Evolutionary conservation across 2,329 filamentous ascomycete genomes (phyloP), one percentile per base, ranked within the genome.

Genomic region (Aureobasidium sp.): DNA sequence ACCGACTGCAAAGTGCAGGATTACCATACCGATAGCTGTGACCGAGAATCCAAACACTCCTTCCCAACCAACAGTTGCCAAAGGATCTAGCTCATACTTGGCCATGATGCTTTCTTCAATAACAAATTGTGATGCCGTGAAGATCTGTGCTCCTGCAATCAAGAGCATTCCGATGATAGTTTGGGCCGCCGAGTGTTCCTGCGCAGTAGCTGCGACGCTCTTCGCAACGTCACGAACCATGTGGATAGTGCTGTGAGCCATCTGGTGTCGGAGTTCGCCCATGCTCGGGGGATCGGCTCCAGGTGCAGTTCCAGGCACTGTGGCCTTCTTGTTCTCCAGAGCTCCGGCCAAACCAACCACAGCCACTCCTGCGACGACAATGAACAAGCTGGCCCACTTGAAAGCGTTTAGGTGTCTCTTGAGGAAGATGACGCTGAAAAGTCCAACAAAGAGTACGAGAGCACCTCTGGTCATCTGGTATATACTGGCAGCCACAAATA

Each of bases 391-490:
- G 62, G 90, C 78, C 94, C 94, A 99, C 74, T 99, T 94, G 78
- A 93, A 97, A n/a, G 89, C 72, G 64, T 86, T 84, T 37, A 99
- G 81, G 67, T 85, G 87, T 52, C 91, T 85, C 69, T 85, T 87
- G 62, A 99, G 79, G 74, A 99, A 97, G 13, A 96, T 70, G 32
- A 99, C 92, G 70, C 91, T 96, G 77, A 99, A 97, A 0, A 97
- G 78, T 0, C 94, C 94, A 25, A 99, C 94, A 69, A 99, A 99
- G 7, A 99, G 81, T 3, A 99, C 93, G 45, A 99, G 81, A 0
- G 94, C 94, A 9, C 94, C 94, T 63, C 94, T 83, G 1, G 93
- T 97, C 94, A 99, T 99, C 77, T 99, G 94, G 76, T 97, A 99
- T 70, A 99, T 97, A 64, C 90, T 95, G 1, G 94, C 91, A 13